Conservation (phyloP, 257 asterid genomes). For the Capsicum baccatum region DNA sequence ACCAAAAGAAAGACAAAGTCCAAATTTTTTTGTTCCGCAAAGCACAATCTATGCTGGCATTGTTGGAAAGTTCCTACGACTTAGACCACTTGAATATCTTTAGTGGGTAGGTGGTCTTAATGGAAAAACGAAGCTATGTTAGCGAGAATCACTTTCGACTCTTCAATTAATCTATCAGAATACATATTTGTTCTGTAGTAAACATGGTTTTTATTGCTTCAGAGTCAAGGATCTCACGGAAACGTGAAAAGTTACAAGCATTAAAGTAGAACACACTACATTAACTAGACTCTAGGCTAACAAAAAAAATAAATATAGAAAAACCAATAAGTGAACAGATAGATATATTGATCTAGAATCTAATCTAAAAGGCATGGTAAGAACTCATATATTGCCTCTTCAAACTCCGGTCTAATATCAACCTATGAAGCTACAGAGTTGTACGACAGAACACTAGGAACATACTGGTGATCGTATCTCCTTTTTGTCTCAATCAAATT, state of each 20-base stretch:
- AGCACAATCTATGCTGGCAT: background rate
- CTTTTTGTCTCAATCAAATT: background rate
- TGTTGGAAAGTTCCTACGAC: background rate
- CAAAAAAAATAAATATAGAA: background rate
- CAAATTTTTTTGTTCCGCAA: background rate
- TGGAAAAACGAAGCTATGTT: background rate
- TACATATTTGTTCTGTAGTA: background rate
- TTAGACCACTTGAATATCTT: background rate
- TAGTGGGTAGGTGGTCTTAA: background rate
- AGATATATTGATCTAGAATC: background rate
- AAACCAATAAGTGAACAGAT: background rate
- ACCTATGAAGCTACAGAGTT: background rate
- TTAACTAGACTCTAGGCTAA: background rate
- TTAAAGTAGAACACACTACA: background rate
- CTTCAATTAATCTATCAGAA: background rate
- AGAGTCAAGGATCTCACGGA: background rate
- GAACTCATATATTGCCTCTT: background rate
- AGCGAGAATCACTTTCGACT: background rate
- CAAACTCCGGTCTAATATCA: background rate
- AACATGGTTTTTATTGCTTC: background rate
- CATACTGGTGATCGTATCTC: background rate
- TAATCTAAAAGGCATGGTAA: background rate
- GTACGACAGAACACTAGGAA: background rate
- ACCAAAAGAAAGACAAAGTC: background rate
- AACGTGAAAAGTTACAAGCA: background rate